These are phyloP conservation scores for Podospora anserina DNA, from an alignment of 495 filamentous ascomycete species.

Conservation along the genomic window DNA sequence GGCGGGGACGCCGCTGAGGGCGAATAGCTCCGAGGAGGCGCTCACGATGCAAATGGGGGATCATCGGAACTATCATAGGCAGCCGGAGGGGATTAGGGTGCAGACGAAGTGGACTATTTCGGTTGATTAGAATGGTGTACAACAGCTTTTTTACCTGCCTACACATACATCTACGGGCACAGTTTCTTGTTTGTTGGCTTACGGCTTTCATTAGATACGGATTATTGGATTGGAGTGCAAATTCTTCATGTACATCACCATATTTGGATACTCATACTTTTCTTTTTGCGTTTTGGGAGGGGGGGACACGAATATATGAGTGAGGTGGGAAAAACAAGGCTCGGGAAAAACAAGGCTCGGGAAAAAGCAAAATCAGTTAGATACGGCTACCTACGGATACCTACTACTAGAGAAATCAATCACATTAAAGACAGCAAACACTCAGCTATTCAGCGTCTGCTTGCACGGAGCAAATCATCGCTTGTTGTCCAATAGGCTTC, in stretches of 20 bases:
- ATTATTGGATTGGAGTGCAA: background rate
- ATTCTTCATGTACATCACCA: background rate
- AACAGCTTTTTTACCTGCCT: background rate
- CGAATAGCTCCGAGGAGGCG: conserved; percentile 18
- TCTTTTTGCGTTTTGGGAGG: background rate
- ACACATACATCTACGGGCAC: background rate
- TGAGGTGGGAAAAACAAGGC: background rate
- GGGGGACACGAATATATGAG: background rate
- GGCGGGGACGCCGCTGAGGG: background rate
- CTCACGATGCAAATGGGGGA: conserved; percentile 10
- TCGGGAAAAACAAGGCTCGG: no score
- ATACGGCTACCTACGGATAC: no score
- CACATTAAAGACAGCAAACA: no score
- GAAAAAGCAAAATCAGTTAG: background rate
- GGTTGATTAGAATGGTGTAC: conserved; percentile 2
- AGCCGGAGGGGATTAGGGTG: conserved; percentile 17
- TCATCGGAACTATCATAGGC: background rate
- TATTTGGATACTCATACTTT: background rate
- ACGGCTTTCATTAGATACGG: background rate
- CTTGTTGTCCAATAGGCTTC: no score
- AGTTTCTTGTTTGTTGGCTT: background rate
- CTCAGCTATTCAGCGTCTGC: no score
- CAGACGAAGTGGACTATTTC: conserved; percentile 26
- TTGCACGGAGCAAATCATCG: no score
- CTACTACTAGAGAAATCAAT: no score